Conservation (phyloP, 164 flowering plant species). For the Macadamia integrifolia region DNA sequence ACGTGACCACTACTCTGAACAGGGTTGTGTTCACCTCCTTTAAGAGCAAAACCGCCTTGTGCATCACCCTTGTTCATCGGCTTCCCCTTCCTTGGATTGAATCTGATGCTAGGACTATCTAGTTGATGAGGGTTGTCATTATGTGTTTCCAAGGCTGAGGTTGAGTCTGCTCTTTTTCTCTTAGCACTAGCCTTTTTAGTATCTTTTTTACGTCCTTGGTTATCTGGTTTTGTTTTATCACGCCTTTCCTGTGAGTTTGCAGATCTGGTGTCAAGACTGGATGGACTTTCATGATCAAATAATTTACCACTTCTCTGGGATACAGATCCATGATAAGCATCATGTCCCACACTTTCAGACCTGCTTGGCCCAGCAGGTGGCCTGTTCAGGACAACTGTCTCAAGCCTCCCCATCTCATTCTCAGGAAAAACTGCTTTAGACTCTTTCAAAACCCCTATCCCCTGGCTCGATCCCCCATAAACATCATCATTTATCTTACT, state of each 20-base stretch:
- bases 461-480: conserved; percentile 50
- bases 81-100: conserved; percentile 45
- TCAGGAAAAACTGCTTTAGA: conserved; percentile 37
- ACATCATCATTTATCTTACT: conserved; percentile 18
- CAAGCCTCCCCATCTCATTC: conserved; percentile 46
- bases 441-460: conserved; percentile 37
- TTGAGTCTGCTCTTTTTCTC: conserved; percentile 62
- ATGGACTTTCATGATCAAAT: conserved; percentile 73
- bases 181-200: conserved; percentile 40
- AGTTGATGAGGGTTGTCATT: conserved; percentile 35
- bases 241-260: conserved; percentile 63
- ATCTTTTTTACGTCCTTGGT: conserved; percentile 43
- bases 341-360: conserved; percentile 35
- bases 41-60: conserved; percentile 23
- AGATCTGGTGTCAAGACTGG: conserved; percentile 67
- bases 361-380: conserved; percentile 53
- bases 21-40: conserved; percentile 30
- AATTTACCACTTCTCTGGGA: conserved; percentile 52
- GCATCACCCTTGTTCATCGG: conserved; percentile 32
- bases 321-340: conserved; percentile 52
- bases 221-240: conserved; percentile 37
- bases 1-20: conserved; percentile 25
- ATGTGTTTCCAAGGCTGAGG: conserved; percentile 30
- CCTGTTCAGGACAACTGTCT: conserved; percentile 36
- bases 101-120: conserved; percentile 28